A percentile compares a stretch with the other conserved stretches of the same genome.
Evolutionary conservation across 345 rosid species (phyloP).

Genomic region (Camelina laxa): DNA sequence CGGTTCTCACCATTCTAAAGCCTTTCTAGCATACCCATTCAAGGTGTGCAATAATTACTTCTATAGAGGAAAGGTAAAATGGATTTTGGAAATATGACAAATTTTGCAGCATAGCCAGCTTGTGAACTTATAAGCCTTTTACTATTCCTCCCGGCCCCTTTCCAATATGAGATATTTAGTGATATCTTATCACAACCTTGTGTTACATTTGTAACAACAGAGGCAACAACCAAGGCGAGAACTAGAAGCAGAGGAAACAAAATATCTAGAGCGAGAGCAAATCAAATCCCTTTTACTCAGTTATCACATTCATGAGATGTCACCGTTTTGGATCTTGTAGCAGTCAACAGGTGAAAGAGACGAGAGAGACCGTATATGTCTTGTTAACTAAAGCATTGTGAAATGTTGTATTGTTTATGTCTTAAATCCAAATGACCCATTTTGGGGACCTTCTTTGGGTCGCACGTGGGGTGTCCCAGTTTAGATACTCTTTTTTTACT

Average conservation of each 20-base stretch:
- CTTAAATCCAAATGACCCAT: slow-evolving; percentile 10
- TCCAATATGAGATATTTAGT: not conserved
- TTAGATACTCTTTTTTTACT: slow-evolving; percentile 27
- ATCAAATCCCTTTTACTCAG: not conserved
- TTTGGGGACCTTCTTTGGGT: slow-evolving; percentile 38
- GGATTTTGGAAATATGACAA: not conserved
- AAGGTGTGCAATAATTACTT: not conserved
- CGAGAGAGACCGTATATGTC: slow-evolving; percentile 6
- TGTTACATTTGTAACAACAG: slow-evolving; percentile 8
- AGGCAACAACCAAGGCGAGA: not conserved
- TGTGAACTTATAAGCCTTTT: not conserved
- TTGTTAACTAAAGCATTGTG: slow-evolving; percentile 16
- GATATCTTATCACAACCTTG: slow-evolving; percentile 6
- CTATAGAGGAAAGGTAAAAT: not conserved
- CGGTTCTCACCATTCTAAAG: not conserved
- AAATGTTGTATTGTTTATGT: slow-evolving; percentile 38
- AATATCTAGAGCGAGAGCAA: slow-evolving; percentile 4
- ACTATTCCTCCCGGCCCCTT: not conserved
- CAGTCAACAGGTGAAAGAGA: slow-evolving; percentile 20
- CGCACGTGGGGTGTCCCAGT: slow-evolving; percentile 43
- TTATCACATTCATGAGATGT: not conserved
- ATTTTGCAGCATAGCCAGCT: not conserved
- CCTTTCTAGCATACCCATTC: not conserved
- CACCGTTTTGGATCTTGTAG: slow-evolving; percentile 5
- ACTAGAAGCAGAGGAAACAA: not conserved